These are phyloP conservation scores for Pythium chondricola DNA, from an alignment of 352 stramenopile genomes.

Conservation along the genomic window DNA sequence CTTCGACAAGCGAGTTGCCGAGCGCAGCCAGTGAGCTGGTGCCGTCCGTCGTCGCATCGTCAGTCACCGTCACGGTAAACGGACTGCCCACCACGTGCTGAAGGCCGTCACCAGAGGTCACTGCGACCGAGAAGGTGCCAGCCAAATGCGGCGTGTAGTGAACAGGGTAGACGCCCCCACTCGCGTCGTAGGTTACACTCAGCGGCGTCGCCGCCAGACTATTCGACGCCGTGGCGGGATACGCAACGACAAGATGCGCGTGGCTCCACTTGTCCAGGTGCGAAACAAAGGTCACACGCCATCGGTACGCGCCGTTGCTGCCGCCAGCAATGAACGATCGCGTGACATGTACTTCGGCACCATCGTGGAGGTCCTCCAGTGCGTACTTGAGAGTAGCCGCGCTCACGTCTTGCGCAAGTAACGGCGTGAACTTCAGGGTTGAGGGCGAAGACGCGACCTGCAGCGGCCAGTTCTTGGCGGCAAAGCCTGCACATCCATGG, in stretches of 20 bases:
- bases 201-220: slow-evolving; percentile 48
- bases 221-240: slow-evolving; percentile 24
- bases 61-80: slow-evolving; percentile 75
- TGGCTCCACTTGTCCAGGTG: slow-evolving; percentile 74
- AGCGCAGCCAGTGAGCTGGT: slow-evolving; percentile 63
- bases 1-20: slow-evolving; percentile 68
- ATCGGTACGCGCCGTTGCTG: slow-evolving; percentile 49
- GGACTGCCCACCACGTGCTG: slow-evolving; percentile 86
- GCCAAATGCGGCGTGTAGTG: slow-evolving; percentile 88
- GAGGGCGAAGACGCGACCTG: slow-evolving; percentile 22
- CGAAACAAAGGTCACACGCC: slow-evolving; percentile 90
- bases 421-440: slow-evolving; percentile 36
- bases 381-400: slow-evolving; percentile 50
- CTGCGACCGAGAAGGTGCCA: slow-evolving; percentile 84
- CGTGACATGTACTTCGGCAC: slow-evolving; percentile 39
- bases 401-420: slow-evolving; percentile 55
- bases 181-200: slow-evolving; percentile 40
- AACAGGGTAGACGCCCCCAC: slow-evolving; percentile 85
- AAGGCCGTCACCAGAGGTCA: slow-evolving; percentile 65
- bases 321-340: slow-evolving; percentile 20
- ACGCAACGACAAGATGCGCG: slow-evolving; percentile 68
- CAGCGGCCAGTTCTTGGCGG: slow-evolving; percentile 31
- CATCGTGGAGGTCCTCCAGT: slow-evolving; percentile 47
- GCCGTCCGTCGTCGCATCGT: slow-evolving; percentile 61
- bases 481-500: slow-evolving; percentile 56